Base-by-base conservation (phyloP, 2,329 filamentous ascomycete genomes). In the Neonectria coccinea region DNA sequence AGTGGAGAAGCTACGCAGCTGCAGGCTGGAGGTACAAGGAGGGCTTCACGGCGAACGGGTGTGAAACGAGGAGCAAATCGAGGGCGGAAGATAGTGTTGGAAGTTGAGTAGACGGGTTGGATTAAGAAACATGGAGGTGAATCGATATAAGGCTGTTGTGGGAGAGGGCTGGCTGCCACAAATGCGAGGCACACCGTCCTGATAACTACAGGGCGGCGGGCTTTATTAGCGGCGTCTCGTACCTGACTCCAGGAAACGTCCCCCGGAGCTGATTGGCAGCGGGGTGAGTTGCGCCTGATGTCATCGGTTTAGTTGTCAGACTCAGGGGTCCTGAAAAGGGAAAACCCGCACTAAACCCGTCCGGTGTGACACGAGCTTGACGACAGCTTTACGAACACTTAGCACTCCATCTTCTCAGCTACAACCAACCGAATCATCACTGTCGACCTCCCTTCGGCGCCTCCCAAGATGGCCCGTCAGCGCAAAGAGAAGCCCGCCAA, bases 401-500 rank as follows among this genome's bases (percentile, higher is more conserved):
- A 25, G 5, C 22, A 25, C 2, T 25, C 22, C 22, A 25, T 25
- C 22, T 25, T 25, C 36, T 48, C 41, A 27, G n/a, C 55, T 48
- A 54, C n/a, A 25, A 29, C 18, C 53, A 51, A 67, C 50, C 59
- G 63, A 45, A 22, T 36, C 27, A 45, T 5, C 50, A 31, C 22
- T 39, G 45, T 47, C 33, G n/a, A 22, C 57, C n/a, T 47, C 44
- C 25, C 11, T 12, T n/a, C 50, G 48, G 45, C 58, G 59, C 76
- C 57, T 52, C 29, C 31, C n/a, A 39, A 22, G 27, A 86, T 86
- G 85, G 84, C 81, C 58, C 81, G 79, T 68, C 82, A 84, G 70
- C 83, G 84, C 53, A 85, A 82, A 68, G 80, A 85, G 61, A 80
- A 82, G 70, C 79, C 79, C 51, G 78, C 84, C 47, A 76, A 78